Evolutionary conservation across 163 green algal genomes (phyloP).

Genomic region (Botryococcus braunii): DNA sequence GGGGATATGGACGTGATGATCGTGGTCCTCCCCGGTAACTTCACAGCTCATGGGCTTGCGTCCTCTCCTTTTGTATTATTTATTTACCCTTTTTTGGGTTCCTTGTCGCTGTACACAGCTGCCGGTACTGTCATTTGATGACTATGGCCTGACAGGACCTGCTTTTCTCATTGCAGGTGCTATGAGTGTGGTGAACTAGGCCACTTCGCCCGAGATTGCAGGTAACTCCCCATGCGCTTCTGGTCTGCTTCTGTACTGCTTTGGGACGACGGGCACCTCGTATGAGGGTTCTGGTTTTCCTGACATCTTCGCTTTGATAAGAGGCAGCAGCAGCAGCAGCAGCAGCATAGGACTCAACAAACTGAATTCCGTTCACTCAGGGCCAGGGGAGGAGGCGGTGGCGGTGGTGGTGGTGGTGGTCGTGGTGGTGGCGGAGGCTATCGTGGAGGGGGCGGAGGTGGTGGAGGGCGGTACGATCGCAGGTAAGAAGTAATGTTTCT

Average conservation of each 20-base stretch:
- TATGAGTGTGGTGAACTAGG: constrained; percentile 33
- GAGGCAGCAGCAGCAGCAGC: neutral
- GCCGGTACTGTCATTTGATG: neutral
- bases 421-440: constrained; percentile 1
- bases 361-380: neutral
- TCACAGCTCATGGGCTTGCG: neutral
- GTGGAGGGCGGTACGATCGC: neutral
- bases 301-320: neutral
- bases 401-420: constrained; percentile 9
- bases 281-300: too few relatives aligned
- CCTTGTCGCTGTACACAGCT: neutral
- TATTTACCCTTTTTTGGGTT: neutral
- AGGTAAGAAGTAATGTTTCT: neutral
- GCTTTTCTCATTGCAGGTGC: constrained; percentile 18
- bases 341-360: neutral
- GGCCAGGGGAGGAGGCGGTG: neutral
- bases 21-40: constrained; percentile 7
- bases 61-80: neutral
- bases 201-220: constrained; percentile 38
- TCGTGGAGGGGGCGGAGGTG: neutral
- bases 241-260: neutral
- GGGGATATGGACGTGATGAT: constrained; percentile 6
- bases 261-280: too few relatives aligned
- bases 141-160: neutral
- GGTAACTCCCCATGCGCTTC: neutral